Evolutionary conservation across 2,329 filamentous ascomycete genomes (phyloP).

Genomic region (Knoxdaviesia proteae): DNA sequence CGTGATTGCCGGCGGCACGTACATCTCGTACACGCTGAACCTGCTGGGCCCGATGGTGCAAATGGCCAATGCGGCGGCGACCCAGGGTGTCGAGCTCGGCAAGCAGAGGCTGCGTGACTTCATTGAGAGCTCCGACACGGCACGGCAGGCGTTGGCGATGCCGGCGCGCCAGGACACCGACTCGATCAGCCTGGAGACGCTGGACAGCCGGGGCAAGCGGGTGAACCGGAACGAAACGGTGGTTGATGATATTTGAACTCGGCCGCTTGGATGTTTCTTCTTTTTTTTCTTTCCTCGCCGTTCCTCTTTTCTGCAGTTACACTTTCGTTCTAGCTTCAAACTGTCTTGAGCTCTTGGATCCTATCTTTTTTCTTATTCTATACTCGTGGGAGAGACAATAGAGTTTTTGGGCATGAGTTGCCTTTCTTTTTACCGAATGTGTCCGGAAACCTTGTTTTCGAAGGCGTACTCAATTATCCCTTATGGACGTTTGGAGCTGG

Average conservation of each 20-base stretch:
- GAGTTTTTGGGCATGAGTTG: background rate
- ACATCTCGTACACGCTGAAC: conserved; percentile 83
- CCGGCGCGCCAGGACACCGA: conserved; percentile 25
- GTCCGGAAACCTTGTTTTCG: too few species aligned
- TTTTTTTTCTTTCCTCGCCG: too few species aligned
- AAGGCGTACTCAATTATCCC: too few species aligned
- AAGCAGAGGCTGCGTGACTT: conserved; percentile 85
- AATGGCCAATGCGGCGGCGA: conserved; percentile 75
- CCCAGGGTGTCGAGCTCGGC: conserved; percentile 74
- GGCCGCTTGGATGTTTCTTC: too few species aligned
- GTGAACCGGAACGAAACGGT: too few species aligned
- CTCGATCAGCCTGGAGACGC: conserved; percentile 33
- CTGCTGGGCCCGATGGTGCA: conserved; percentile 90
- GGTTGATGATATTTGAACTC: conserved; percentile 35
- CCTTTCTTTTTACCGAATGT: too few species aligned
- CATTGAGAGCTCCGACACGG: conserved; percentile 68
- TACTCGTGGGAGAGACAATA: background rate
- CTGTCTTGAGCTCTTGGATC: conserved; percentile 1
- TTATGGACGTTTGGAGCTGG: too few species aligned
- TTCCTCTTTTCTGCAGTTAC: too few species aligned
- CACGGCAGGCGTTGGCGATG: conserved; percentile 66
- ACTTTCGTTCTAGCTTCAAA: too few species aligned
- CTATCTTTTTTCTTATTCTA: background rate
- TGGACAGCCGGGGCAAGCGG: conserved; percentile 38
- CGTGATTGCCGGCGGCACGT: conserved; percentile 53